These are phyloP conservation scores for Rhizopogon vulgaris DNA, from an alignment of 768 basidiomycete genomes.

Conservation along the genomic window DNA sequence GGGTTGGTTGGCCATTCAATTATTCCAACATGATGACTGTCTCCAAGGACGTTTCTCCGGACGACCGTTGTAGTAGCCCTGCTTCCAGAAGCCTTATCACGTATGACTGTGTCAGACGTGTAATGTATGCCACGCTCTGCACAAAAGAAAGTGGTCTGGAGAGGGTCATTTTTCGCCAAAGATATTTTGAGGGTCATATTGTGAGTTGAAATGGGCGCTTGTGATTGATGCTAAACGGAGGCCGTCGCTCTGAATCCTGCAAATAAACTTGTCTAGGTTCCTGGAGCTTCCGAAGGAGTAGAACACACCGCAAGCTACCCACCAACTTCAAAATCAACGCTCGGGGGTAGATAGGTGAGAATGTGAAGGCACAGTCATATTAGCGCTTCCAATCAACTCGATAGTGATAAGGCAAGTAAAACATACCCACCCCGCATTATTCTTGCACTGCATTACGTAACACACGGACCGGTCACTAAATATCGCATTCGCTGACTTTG, in stretches of 20 bases:
- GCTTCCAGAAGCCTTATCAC: conserved; percentile 3
- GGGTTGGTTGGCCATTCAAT: conserved; percentile 22
- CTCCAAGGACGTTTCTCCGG: conserved; percentile 13
- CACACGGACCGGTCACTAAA: too few relatives aligned
- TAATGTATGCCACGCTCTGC: conserved; percentile 8
- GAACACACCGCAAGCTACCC: neutral
- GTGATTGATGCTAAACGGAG: neutral
- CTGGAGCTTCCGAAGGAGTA: neutral
- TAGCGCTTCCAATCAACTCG: neutral
- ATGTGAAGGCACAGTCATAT: neutral
- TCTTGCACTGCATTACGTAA: too few relatives aligned
- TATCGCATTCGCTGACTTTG: neutral
- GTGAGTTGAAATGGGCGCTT: neutral
- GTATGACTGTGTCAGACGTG: conserved; percentile 12
- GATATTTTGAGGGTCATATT: conserved; percentile 17
- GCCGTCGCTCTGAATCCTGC: neutral
- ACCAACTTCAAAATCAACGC: neutral
- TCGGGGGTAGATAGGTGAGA: too few relatives aligned
- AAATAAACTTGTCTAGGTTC: neutral
- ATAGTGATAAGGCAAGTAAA: neutral
- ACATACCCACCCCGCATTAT: neutral
- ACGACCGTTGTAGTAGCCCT: conserved; percentile 20
- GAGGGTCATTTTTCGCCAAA: conserved; percentile 20
- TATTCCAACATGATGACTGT: conserved; percentile 20
- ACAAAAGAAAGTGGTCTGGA: conserved; percentile 18